Evolutionary conservation across 768 basidiomycete genomes (phyloP).

Genomic region (Imleria badia): DNA sequence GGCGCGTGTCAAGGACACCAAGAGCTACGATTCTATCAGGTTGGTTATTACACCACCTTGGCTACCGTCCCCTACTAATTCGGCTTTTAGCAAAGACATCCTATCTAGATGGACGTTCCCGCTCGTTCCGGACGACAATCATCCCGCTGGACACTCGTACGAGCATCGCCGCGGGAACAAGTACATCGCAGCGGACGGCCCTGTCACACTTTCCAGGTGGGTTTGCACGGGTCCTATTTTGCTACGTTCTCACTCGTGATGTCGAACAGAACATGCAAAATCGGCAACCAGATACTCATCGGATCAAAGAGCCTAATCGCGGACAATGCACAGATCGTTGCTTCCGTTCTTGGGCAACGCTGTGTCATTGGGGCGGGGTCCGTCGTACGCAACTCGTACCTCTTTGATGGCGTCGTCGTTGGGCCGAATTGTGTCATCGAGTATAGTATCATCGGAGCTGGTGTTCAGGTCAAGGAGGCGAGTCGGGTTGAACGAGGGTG

Average conservation of each 20-base stretch:
- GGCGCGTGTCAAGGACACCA: constrained; percentile 89
- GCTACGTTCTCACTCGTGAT: background rate
- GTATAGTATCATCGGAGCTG: constrained; percentile 78
- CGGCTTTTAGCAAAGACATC: constrained; percentile 75
- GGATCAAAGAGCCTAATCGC: constrained; percentile 72
- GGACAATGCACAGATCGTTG: constrained; percentile 62
- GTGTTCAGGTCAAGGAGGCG: constrained; percentile 68
- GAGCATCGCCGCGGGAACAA: constrained; percentile 87
- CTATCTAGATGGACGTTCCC: constrained; percentile 94
- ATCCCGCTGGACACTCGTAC: constrained; percentile 79
- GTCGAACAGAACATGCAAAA: constrained; percentile 65
- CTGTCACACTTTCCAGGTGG: constrained; percentile 82
- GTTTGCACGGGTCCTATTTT: constrained; percentile 13
- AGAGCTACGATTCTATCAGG: constrained; percentile 90
- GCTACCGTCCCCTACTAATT: background rate
- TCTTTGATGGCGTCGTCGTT: constrained; percentile 77
- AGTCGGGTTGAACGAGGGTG: constrained; percentile 71
- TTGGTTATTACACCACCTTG: constrained; percentile 25
- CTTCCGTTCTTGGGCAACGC: constrained; percentile 77
- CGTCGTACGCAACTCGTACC: constrained; percentile 71
- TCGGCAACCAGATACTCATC: constrained; percentile 81
- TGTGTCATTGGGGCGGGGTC: constrained; percentile 73
- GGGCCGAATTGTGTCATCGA: constrained; percentile 71
- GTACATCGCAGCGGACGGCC: constrained; percentile 79
- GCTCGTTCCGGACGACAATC: constrained; percentile 90